Base-by-base conservation (phyloP, 108 stramenopile genomes). In the Nitzschia sp. region DNA sequence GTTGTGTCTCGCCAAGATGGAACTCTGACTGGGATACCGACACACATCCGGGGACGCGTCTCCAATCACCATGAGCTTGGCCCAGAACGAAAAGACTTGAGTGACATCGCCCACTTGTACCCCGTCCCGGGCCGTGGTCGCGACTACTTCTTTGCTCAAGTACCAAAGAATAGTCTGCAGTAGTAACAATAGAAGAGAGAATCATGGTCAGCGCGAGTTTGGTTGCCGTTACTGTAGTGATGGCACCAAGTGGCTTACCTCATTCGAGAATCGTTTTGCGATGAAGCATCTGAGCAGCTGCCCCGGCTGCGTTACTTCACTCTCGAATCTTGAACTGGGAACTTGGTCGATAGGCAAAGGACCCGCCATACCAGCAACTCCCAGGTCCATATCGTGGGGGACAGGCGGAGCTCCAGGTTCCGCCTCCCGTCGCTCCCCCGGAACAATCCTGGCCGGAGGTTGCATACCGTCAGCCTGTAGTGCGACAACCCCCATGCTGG, bases 71-170 rank as follows among this genome's bases (percentile, higher is more conserved):
- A 88, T 68, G 8, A 90, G 68, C 33, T 82, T 84, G 58, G 85
- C 68, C 83, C 87, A 89, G 75, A 80, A 90, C 27, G 69, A 84
- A 68, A 82, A 90, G 9, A 58, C 69, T 61, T 85, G 80, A 18
- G 51, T 68, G 24, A 89, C 66, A 6, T 70, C 57, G 6, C 68
- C 70, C 59, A n/a, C 34, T 33, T 18, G 11, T 42, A 19, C 46
- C 23, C 33, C 74, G 4, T 8, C 59, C 8, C 56, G 28, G 36
- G 53, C 29, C 13, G 62, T 66, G 8, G 47, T 29, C 15, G 74
- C 61, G 59, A 75, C 62, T 0, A 90, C 78, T 72, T 93, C 92
- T 64, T 93, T 93, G 73, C 85, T 83, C 82, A 90, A 81, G 64
- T 93, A 93, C 92, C 92, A 93, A 8, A 90, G 59, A 46, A 90